Evolutionary conservation across 2,329 filamentous ascomycete species (phyloP).

Genomic region (Phialemonium atrogriseum): DNA sequence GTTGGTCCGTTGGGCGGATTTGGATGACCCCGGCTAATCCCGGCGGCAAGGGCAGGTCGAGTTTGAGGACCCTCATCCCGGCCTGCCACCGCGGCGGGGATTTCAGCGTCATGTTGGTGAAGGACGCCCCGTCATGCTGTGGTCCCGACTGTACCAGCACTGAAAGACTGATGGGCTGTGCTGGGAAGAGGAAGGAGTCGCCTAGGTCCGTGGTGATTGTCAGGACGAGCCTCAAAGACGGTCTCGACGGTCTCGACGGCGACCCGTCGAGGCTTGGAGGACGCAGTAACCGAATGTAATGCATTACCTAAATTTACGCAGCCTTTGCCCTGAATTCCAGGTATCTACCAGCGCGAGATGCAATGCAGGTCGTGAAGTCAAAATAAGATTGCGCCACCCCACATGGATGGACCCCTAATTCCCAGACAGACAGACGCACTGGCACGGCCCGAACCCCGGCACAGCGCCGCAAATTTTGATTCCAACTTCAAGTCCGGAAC

Average conservation of each 20-base stretch:
- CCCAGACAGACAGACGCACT: too few species aligned
- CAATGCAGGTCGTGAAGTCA: too few species aligned
- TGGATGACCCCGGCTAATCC: constrained; percentile 12
- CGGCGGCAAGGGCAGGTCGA: constrained; percentile 19
- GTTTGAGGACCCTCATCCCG: constrained; percentile 27
- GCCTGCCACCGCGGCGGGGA: constrained; percentile 17
- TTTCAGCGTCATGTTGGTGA: constrained; percentile 7
- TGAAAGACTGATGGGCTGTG: constrained; percentile 32
- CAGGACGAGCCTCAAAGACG: constrained; percentile 35
- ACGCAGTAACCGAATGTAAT: constrained; percentile 48
- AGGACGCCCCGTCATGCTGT: constrained; percentile 11
- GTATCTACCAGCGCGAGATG: too few species aligned
- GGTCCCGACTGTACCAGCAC: constrained; percentile 24
- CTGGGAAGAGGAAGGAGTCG: constrained; percentile 43
- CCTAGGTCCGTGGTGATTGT: constrained; percentile 51
- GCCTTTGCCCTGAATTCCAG: too few species aligned
- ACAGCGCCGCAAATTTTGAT: too few species aligned
- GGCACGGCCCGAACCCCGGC: too few species aligned
- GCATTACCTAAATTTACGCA: too few species aligned
- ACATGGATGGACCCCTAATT: too few species aligned
- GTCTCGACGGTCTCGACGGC: constrained; percentile 12
- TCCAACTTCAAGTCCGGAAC: too few species aligned
- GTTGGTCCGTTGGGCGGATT: constrained; percentile 13
- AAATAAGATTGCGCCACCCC: too few species aligned
- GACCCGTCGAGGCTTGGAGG: constrained; percentile 28